phyloP scores from a whole-genome alignment of 2,329 filamentous ascomycete genomes.

The Bertia moriformis region DNA sequence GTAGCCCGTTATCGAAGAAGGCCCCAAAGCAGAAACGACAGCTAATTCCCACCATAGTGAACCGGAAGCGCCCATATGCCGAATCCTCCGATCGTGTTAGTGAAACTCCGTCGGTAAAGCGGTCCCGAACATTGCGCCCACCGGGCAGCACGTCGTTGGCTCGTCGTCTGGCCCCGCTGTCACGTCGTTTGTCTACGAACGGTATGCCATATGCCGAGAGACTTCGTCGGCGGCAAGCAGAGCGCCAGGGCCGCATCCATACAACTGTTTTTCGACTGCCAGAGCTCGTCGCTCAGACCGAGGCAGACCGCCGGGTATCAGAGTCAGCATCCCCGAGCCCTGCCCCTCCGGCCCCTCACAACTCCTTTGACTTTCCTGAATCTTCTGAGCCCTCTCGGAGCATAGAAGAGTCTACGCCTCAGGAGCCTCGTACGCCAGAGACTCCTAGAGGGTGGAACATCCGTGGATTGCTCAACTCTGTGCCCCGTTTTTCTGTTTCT shows the following conservation, averaged over 20 bases:
- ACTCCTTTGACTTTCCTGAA: too few species aligned
- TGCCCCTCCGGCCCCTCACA: constrained; percentile 4
- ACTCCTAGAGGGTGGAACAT: constrained; percentile 12
- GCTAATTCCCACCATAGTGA: not conserved
- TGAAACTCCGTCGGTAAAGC: constrained; percentile 5
- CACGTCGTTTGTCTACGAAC: constrained; percentile 7
- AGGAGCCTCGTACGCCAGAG: constrained; percentile 9
- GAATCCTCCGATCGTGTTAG: too few species aligned
- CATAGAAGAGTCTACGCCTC: too few species aligned
- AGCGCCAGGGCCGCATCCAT: constrained; percentile 14
- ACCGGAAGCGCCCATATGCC: not conserved
- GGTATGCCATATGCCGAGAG: constrained; percentile 13
- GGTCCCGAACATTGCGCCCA: constrained; percentile 9
- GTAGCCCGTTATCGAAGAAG: not conserved
- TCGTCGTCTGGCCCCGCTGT: constrained; percentile 7
- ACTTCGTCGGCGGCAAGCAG: constrained; percentile 11
- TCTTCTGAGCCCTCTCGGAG: too few species aligned
- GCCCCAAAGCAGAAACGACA: not conserved
- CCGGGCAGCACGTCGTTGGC: constrained; percentile 9
- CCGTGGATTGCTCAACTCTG: constrained; percentile 13
- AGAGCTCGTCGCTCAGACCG: constrained; percentile 13
- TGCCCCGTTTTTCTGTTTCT: constrained; percentile 7
- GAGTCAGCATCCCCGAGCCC: constrained; percentile 1
- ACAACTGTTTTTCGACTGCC: constrained; percentile 17
- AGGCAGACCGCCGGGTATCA: constrained; percentile 10